phyloP scores from a whole-genome alignment of 257 asterid genomes.

The Cruciata laevipes region DNA sequence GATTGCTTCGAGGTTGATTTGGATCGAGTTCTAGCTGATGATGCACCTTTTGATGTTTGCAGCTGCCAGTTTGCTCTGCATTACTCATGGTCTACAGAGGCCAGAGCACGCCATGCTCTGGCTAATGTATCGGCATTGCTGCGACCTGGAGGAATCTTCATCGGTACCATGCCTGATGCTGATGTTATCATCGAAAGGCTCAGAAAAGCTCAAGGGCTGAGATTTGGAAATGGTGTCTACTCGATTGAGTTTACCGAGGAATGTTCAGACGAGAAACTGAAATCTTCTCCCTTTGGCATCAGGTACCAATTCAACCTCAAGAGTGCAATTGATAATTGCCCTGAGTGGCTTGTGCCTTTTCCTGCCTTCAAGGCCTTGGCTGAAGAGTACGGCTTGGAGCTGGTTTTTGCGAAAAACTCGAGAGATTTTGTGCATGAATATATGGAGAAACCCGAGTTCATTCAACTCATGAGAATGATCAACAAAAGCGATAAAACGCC shows the following conservation, averaged over 20 bases:
- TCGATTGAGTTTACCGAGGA: constrained; percentile 84
- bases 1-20: constrained; percentile 91
- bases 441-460: constrained; percentile 70
- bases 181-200: constrained; percentile 80
- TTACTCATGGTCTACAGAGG: constrained; percentile 98
- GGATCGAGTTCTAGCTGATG: constrained; percentile 73
- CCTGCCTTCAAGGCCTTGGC: constrained; percentile 77
- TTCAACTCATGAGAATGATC: constrained; percentile 86
- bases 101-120: constrained; percentile 87
- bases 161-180: constrained; percentile 99
- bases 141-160: constrained; percentile 94
- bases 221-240: constrained; percentile 79
- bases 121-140: constrained; percentile 92
- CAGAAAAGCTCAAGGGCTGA: constrained; percentile 85
- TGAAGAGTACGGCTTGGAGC: constrained; percentile 87
- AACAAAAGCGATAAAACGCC: constrained; percentile 69
- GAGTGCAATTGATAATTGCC: constrained; percentile 89
- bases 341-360: constrained; percentile 96
- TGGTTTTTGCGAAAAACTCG: constrained; percentile 70
- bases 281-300: constrained; percentile 89
- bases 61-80: constrained; percentile 99
- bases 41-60: constrained; percentile 89
- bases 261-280: constrained; percentile 65
- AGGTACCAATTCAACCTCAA: constrained; percentile 90
- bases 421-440: constrained; percentile 81